A percentile compares a stretch with the other conserved stretches of the same genome.
Conservation (phyloP, 805 yeast genomes). For the Pichia cabralensis region DNA sequence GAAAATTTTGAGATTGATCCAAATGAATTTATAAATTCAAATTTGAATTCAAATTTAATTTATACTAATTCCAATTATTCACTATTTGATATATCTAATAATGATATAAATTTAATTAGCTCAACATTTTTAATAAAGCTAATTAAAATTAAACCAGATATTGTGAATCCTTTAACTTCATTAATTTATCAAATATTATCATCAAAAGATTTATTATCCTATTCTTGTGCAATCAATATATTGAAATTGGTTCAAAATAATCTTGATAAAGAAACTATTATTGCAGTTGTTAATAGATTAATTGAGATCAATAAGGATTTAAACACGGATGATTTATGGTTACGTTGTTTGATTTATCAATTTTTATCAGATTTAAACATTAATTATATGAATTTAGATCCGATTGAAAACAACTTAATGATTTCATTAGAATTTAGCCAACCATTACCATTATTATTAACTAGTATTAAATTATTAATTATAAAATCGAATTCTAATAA, state of each 20-base stretch:
- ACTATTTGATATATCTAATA: no score
- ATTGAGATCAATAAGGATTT: slow-evolving; percentile 1
- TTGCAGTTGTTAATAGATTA: not conserved
- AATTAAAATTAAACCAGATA: slow-evolving; percentile 2
- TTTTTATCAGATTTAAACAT: slow-evolving; percentile 5
- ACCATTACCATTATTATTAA: slow-evolving; percentile 32
- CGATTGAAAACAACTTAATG: no score
- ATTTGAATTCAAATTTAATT: no score
- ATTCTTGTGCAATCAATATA: slow-evolving; percentile 7
- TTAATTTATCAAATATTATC: slow-evolving; percentile 3
- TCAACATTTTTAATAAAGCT: slow-evolving; percentile 6
- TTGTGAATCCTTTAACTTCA: slow-evolving; percentile 5
- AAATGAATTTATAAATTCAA: slow-evolving; percentile 64
- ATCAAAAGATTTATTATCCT: not conserved
- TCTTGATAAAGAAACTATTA: slow-evolving; percentile 1
- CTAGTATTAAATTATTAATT: slow-evolving; percentile 7
- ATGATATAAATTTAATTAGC: no score
- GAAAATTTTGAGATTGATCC: slow-evolving; percentile 82
- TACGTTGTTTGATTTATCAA: slow-evolving; percentile 9
- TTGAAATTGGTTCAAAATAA: slow-evolving; percentile 3
- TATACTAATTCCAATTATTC: no score
- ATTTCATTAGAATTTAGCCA: no score
- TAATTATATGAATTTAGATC: not conserved
- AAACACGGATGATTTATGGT: slow-evolving; percentile 4
- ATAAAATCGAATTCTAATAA: slow-evolving; percentile 1